Evolutionary conservation across 192 early-diverging fungal genomes (phyloP).

Genomic region (Funneliformis geosporum): DNA sequence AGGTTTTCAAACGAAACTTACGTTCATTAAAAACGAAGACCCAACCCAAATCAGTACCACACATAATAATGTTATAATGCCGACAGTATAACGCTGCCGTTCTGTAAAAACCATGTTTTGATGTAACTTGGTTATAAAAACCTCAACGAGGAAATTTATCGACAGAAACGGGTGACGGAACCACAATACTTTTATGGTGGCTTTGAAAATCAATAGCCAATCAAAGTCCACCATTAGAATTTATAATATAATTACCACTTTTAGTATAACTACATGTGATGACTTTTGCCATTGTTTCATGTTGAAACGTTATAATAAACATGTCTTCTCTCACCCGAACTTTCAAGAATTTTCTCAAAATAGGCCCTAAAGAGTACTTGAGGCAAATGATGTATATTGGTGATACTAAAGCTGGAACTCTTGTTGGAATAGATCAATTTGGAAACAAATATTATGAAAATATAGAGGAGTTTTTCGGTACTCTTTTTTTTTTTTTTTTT

Average conservation of each 20-base stretch:
- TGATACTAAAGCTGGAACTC: slow-evolving; percentile 67
- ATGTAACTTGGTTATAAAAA: background rate
- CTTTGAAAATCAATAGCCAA: background rate
- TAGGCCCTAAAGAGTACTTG: slow-evolving; percentile 51
- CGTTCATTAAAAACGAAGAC: slow-evolving; percentile 77
- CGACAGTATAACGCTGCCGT: slow-evolving; percentile 53
- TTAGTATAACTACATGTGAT: background rate
- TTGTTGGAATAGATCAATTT: slow-evolving; percentile 69
- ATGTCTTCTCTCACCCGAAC: slow-evolving; percentile 49
- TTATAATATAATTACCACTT: background rate
- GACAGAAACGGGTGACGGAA: no score
- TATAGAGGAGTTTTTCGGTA: slow-evolving; percentile 69
- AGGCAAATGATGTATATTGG: slow-evolving; percentile 59
- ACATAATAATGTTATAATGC: slow-evolving; percentile 62
- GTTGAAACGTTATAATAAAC: background rate
- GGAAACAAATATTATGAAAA: slow-evolving; percentile 82
- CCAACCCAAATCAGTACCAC: slow-evolving; percentile 82
- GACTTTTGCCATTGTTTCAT: background rate
- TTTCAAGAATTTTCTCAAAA: slow-evolving; percentile 54
- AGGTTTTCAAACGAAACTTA: slow-evolving; percentile 31
- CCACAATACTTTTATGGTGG: background rate
- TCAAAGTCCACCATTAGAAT: background rate
- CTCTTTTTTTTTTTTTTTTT: background rate
- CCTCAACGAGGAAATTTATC: no score
- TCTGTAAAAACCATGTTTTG: background rate